Evolutionary conservation across 257 asterid species (phyloP).

Genomic region (Agastache rugosa): DNA sequence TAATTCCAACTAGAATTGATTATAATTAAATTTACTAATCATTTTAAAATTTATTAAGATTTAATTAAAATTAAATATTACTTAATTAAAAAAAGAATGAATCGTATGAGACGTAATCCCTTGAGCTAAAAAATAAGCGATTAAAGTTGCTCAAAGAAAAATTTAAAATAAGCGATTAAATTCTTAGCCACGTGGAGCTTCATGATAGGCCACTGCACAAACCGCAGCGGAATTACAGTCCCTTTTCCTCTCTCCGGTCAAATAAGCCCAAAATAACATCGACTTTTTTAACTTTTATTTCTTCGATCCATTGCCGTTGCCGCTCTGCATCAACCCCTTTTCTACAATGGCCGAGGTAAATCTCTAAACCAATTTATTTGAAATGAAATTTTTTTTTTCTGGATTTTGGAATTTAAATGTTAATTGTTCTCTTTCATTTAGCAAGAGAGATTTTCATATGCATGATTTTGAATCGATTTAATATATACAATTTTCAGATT

Average conservation of each 20-base stretch:
- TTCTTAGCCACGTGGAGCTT: slow-evolving; percentile 2
- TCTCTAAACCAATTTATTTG: background rate
- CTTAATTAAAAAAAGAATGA: too few relatives aligned
- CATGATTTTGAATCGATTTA: slow-evolving; percentile 10
- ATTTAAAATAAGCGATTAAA: too few relatives aligned
- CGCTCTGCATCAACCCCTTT: slow-evolving; percentile 32
- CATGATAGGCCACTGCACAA: slow-evolving; percentile 25
- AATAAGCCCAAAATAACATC: slow-evolving; percentile 19
- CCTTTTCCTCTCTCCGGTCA: slow-evolving; percentile 4
- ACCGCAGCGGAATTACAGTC: background rate
- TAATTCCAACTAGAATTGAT: too few relatives aligned
- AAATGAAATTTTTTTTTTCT: background rate
- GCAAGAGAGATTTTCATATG: background rate
- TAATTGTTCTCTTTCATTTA: background rate
- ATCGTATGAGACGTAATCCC: too few relatives aligned
- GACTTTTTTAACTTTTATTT: slow-evolving; percentile 12
- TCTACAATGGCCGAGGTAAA: slow-evolving; percentile 58
- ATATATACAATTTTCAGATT: background rate
- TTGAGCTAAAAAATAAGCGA: too few relatives aligned
- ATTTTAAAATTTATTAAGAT: too few relatives aligned
- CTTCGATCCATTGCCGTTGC: slow-evolving; percentile 18
- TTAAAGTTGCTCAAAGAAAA: too few relatives aligned
- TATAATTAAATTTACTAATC: too few relatives aligned
- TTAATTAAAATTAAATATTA: too few relatives aligned
- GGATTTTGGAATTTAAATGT: background rate